Percentiles rank a stretch among this genome's conserved stretches.
Conservation (phyloP, 192 early-diverging fungal species). For the Spizellomyces punctatus region DNA sequence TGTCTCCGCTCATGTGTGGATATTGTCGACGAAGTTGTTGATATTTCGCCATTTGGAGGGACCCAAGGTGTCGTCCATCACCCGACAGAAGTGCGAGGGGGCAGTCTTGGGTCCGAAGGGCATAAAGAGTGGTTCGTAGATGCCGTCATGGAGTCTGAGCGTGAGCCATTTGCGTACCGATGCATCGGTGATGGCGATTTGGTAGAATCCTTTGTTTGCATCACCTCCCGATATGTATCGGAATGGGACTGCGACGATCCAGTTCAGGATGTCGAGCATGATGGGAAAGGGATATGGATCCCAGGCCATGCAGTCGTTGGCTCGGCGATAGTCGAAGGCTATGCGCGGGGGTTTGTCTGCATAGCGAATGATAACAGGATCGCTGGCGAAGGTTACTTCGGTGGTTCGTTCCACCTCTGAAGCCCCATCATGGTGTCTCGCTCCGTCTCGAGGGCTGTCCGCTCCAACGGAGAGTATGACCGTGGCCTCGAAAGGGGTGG, state of each 20-base stretch:
- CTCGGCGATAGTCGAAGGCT: too few species aligned
- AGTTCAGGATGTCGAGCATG: background rate
- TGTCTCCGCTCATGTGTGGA: conserved; percentile 17
- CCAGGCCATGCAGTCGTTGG: too few species aligned
- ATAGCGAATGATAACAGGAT: too few species aligned
- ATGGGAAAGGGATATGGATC: conserved; percentile 6
- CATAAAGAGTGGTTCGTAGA: conserved; percentile 3
- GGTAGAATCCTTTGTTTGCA: conserved; percentile 20
- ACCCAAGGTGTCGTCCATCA: conserved; percentile 33
- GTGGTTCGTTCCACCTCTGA: background rate
- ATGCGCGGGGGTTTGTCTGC: too few species aligned
- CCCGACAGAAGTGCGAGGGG: too few species aligned
- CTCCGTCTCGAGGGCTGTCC: background rate
- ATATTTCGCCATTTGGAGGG: conserved; percentile 8
- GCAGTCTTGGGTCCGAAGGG: conserved; percentile 16
- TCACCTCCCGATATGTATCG: conserved; percentile 1
- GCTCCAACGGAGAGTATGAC: background rate
- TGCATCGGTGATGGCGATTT: background rate
- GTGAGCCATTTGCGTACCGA: conserved; percentile 7
- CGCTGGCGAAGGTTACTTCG: background rate
- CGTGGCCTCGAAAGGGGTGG: too few species aligned
- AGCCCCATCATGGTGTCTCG: conserved; percentile 10
- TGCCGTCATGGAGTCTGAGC: conserved; percentile 12
- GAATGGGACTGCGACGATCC: conserved; percentile 6
- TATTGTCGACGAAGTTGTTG: conserved; percentile 20